phyloP scores from a whole-genome alignment of 2,329 filamentous ascomycete species.

The Calycina marina region DNA sequence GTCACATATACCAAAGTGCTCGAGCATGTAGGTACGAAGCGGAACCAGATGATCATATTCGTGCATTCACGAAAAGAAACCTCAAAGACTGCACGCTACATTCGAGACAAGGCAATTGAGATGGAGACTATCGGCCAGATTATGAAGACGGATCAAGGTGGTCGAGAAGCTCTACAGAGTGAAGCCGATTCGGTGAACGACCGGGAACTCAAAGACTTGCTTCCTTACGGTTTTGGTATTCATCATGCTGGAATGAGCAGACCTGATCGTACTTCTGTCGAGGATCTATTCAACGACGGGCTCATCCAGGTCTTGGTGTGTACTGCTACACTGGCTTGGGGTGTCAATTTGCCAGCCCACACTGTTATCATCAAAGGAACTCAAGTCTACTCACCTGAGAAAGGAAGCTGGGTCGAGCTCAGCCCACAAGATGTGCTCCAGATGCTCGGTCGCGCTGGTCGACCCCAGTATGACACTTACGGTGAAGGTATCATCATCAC shows the following conservation, averaged over 20 bases:
- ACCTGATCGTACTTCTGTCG: conserved; percentile 86
- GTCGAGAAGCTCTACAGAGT: conserved; percentile 73
- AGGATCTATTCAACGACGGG: conserved; percentile 84
- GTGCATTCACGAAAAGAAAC: conserved; percentile 98
- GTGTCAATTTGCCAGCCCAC: conserved; percentile 93
- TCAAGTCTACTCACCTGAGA: conserved; percentile 94
- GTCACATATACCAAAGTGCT: conserved; percentile 96
- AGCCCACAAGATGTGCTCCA: conserved; percentile 96
- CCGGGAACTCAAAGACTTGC: conserved; percentile 76
- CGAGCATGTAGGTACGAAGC: conserved; percentile 83
- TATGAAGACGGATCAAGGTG: conserved; percentile 80
- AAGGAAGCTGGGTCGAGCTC: conserved; percentile 95
- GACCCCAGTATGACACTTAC: conserved; percentile 93
- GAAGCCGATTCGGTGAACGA: conserved; percentile 75
- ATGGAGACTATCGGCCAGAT: conserved; percentile 95
- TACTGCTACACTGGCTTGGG: conserved; percentile 96
- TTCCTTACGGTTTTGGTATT: conserved; percentile 95
- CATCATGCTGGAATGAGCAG: conserved; percentile 97
- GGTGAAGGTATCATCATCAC: conserved; percentile 99
- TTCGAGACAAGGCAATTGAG: conserved; percentile 93
- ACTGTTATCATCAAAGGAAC: conserved; percentile 99
- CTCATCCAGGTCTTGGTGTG: conserved; percentile 91
- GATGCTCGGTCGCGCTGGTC: conserved; percentile 94
- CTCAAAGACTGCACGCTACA: conserved; percentile 90
- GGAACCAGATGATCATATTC: conserved; percentile 98